A percentile compares a stretch with the other conserved stretches of the same genome.
Evolutionary conservation across 2,329 filamentous ascomycete species (phyloP).

Genomic region (Corynespora cassiicola): DNA sequence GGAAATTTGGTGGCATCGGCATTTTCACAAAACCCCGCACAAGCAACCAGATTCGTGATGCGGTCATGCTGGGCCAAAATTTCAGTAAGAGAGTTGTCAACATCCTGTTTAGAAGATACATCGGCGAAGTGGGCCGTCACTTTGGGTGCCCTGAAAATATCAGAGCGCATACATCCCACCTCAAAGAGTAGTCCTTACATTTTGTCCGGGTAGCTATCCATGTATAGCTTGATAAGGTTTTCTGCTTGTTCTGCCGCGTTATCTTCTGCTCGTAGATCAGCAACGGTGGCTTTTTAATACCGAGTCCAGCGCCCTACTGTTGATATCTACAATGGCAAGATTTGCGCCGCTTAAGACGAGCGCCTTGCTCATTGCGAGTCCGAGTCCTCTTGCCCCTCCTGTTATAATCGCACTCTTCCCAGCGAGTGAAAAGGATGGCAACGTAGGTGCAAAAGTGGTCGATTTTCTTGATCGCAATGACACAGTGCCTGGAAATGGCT

Average conservation of each 20-base stretch:
- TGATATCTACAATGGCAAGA: conserved; percentile 62
- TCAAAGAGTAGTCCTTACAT: too few species aligned
- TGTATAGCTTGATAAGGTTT: conserved; percentile 74
- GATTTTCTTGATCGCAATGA: too few species aligned
- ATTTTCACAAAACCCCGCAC: conserved; percentile 76
- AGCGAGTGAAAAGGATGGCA: conserved; percentile 72
- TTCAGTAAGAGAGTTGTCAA: conserved; percentile 71
- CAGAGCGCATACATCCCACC: too few species aligned
- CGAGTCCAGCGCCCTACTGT: conserved; percentile 79
- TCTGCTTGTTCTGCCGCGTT: conserved; percentile 58
- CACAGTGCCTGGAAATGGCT: too few species aligned
- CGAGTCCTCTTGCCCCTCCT: conserved; percentile 77
- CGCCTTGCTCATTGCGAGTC: conserved; percentile 79
- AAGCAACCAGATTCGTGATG: conserved; percentile 77
- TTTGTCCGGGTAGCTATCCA: conserved; percentile 1
- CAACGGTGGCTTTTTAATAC: conserved; percentile 74
- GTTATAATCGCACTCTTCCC: conserved; percentile 76
- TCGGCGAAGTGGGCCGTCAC: conserved; percentile 70
- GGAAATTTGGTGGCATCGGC: neutral
- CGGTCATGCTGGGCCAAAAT: conserved; percentile 70
- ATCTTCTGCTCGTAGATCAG: conserved; percentile 69
- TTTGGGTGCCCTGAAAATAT: neutral
- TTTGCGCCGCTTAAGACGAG: conserved; percentile 77
- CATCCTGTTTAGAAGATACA: conserved; percentile 72
- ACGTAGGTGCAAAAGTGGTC: too few species aligned